These are phyloP conservation scores for Fusarium sp. DNA, from an alignment of 2,329 filamentous ascomycete species.

Conservation along the genomic window DNA sequence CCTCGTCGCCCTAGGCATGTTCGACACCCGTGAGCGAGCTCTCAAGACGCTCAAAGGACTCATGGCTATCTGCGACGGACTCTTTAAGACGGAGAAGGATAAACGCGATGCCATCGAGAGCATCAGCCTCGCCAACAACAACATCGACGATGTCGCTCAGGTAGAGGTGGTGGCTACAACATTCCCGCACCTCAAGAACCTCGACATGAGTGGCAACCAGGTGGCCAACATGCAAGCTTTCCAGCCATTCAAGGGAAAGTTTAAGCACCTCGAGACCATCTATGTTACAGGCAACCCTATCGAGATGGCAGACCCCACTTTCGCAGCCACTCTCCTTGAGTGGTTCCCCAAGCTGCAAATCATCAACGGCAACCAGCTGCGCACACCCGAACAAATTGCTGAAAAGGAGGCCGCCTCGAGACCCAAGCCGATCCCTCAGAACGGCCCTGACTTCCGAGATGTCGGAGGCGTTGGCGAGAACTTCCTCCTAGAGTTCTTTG, in stretches of 20 bases:
- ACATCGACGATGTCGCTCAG: slow-evolving; percentile 76
- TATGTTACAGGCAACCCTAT: slow-evolving; percentile 84
- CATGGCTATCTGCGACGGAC: slow-evolving; percentile 85
- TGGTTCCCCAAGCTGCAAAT: slow-evolving; percentile 87
- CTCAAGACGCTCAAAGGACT: slow-evolving; percentile 93
- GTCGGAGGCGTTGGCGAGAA: slow-evolving; percentile 78
- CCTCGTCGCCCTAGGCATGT: slow-evolving; percentile 80
- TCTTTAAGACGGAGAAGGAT: slow-evolving; percentile 78
- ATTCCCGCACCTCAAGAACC: slow-evolving; percentile 86
- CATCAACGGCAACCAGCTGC: slow-evolving; percentile 80
- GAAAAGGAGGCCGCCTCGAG: slow-evolving; percentile 62
- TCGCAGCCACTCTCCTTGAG: slow-evolving; percentile 75
- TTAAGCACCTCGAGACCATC: slow-evolving; percentile 83
- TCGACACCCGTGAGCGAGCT: slow-evolving; percentile 76
- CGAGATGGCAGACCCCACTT: slow-evolving; percentile 68
- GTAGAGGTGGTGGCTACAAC: slow-evolving; percentile 82
- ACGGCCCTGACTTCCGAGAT: slow-evolving; percentile 78
- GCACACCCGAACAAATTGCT: slow-evolving; percentile 77
- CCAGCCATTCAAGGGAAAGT: slow-evolving; percentile 81
- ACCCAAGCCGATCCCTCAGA: slow-evolving; percentile 70
- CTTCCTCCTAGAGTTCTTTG: slow-evolving; percentile 81
- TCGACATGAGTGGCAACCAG: slow-evolving; percentile 89
- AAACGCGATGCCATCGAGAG: slow-evolving; percentile 84
- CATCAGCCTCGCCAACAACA: slow-evolving; percentile 85
- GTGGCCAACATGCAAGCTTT: slow-evolving; percentile 77